phyloP scores from a whole-genome alignment of 2,329 filamentous ascomycete species.

The Xylariales sp. region DNA sequence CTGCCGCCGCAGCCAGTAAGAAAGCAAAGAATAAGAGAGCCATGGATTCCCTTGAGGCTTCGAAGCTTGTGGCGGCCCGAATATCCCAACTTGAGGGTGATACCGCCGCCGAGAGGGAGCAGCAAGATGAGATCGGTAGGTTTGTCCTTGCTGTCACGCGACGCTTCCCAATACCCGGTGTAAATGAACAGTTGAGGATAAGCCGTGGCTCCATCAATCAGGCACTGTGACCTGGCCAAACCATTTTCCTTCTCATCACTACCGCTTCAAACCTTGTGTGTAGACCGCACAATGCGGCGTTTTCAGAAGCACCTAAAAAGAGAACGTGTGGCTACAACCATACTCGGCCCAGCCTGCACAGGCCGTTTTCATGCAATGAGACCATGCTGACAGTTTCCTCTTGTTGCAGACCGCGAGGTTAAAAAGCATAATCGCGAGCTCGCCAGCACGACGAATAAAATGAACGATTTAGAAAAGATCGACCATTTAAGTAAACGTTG shows the following conservation, averaged over 20 bases:
- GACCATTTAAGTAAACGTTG: conserved; percentile 88
- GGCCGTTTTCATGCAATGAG: not conserved
- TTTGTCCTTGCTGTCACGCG: conserved; percentile 17
- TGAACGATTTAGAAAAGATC: conserved; percentile 87
- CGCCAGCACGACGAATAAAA: conserved; percentile 81
- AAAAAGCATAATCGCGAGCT: conserved; percentile 85
- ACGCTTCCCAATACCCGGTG: not conserved
- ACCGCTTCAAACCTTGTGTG: too few relatives aligned
- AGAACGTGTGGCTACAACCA: too few relatives aligned
- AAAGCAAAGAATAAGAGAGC: conserved; percentile 83
- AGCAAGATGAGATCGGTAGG: conserved; percentile 92
- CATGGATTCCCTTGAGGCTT: conserved; percentile 81
- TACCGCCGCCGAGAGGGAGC: conserved; percentile 88
- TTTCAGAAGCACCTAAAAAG: too few relatives aligned
- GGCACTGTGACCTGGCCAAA: too few relatives aligned
- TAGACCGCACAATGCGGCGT: too few relatives aligned
- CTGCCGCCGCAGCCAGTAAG: conserved; percentile 55
- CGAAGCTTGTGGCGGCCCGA: conserved; percentile 85
- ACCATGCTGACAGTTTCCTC: conserved; percentile 1
- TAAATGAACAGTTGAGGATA: too few relatives aligned
- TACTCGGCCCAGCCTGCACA: too few relatives aligned
- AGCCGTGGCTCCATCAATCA: too few relatives aligned
- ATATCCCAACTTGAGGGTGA: conserved; percentile 95
- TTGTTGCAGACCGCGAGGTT: conserved; percentile 33
- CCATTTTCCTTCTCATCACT: too few relatives aligned